These are phyloP conservation scores for Lachnum nothofagi DNA, from an alignment of 2,329 filamentous ascomycete genomes.

Conservation along the genomic window DNA sequence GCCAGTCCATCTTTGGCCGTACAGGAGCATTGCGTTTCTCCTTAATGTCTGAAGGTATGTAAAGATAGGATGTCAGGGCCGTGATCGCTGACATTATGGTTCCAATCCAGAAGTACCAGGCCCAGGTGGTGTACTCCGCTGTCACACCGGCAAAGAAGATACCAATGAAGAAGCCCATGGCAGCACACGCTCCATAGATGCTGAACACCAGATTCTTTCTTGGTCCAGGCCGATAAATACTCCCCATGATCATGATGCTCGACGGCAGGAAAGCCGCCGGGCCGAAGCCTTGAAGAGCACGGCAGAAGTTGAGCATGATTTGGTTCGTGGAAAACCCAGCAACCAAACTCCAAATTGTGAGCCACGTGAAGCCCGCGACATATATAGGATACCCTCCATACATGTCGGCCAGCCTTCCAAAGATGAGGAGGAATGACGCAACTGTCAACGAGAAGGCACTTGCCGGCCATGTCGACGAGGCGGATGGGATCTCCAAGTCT, in stretches of 20 bases:
- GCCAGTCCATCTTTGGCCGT: slow-evolving; percentile 63
- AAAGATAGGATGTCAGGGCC: slow-evolving; percentile 41
- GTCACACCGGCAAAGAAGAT: slow-evolving; percentile 61
- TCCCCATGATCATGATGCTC: slow-evolving; percentile 61
- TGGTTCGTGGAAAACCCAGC: slow-evolving; percentile 64
- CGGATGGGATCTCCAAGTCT: slow-evolving; percentile 59
- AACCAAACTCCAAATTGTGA: slow-evolving; percentile 63
- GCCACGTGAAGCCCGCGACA: slow-evolving; percentile 56
- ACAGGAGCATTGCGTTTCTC: slow-evolving; percentile 30
- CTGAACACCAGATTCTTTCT: slow-evolving; percentile 61
- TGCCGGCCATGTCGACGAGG: slow-evolving; percentile 57
- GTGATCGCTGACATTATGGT: slow-evolving; percentile 47
- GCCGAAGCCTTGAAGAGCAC: slow-evolving; percentile 69
- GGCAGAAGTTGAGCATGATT: slow-evolving; percentile 66
- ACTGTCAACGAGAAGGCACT: slow-evolving; percentile 55
- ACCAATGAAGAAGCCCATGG: slow-evolving; percentile 53
- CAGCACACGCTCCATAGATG: slow-evolving; percentile 52
- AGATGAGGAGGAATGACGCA: slow-evolving; percentile 55
- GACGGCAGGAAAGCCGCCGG: slow-evolving; percentile 67
- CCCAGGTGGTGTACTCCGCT: slow-evolving; percentile 55
- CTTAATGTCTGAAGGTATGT: slow-evolving; percentile 44
- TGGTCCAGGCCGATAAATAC: slow-evolving; percentile 60
- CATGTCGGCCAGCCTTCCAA: slow-evolving; percentile 58
- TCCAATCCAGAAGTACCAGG: slow-evolving; percentile 66
- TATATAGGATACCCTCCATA: slow-evolving; percentile 59